Conservation (phyloP, 2,329 filamentous ascomycete genomes). For the Capronia americana region DNA sequence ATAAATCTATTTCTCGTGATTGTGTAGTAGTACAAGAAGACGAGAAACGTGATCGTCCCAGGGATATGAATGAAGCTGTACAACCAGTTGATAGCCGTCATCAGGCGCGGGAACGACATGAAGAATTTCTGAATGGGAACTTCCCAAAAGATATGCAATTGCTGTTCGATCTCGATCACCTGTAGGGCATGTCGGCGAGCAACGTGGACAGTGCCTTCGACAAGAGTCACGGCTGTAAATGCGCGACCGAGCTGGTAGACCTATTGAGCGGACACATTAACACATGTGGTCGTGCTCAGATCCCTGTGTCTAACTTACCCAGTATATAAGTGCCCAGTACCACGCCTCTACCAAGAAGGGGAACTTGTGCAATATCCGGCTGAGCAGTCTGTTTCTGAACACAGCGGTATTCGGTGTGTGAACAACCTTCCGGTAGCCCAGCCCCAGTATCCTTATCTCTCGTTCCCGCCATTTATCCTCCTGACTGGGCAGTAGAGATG, state of each 20-base stretch:
- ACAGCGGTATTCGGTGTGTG: slow-evolving; percentile 67
- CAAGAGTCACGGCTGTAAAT: slow-evolving; percentile 71
- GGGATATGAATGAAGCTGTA: slow-evolving; percentile 83
- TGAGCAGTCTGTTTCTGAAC: slow-evolving; percentile 66
- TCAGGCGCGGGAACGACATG: slow-evolving; percentile 60
- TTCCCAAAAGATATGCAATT: slow-evolving; percentile 70
- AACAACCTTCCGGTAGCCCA: slow-evolving; percentile 56
- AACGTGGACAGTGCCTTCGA: slow-evolving; percentile 71
- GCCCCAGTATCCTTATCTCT: slow-evolving; percentile 50
- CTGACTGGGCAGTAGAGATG: slow-evolving; percentile 49
- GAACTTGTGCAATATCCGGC: slow-evolving; percentile 68
- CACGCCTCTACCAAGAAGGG: slow-evolving; percentile 77
- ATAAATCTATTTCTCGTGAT: slow-evolving; percentile 63
- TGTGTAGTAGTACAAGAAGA: slow-evolving; percentile 73
- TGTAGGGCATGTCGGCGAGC: slow-evolving; percentile 72
- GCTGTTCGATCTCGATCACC: slow-evolving; percentile 70
- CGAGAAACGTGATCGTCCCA: slow-evolving; percentile 73
- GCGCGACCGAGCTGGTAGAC: slow-evolving; percentile 77
- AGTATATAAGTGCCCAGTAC: slow-evolving; percentile 80
- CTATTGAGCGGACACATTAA: slow-evolving; percentile 48
- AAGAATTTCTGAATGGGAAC: slow-evolving; percentile 66
- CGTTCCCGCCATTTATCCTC: slow-evolving; percentile 60
- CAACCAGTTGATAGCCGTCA: slow-evolving; percentile 73
- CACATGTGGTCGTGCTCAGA: neutral
- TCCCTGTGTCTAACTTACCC: slow-evolving; percentile 61